Evolutionary conservation across 2,329 filamentous ascomycete genomes (phyloP), one percentile per base, ranked within the genome.

Genomic region (Drechslerella stenobrocha): DNA sequence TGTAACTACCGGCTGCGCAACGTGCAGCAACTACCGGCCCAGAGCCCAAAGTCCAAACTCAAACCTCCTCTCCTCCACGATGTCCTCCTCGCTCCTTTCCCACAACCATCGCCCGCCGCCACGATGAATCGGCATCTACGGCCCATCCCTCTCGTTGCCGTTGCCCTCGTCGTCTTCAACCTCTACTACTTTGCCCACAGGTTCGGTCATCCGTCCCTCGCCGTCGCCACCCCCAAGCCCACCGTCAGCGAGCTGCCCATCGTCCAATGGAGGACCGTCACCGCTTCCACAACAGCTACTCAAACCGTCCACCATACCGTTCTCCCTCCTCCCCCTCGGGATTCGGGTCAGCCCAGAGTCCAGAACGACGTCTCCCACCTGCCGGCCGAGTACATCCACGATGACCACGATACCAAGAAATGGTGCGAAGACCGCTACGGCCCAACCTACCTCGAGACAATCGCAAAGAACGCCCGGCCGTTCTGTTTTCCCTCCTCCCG

Each of bases 371-470:
- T 52, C 28, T 30, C 23, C 23, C 6, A 30, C 13, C 46, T 67
- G 7, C 63, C 63, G 1, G 24, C 48, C 7, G 46, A 51, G 15
- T 67, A 67, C 37, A 8, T 24, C n/a, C 50, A 26, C 9, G 40
- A 58, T n/a, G 40, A 40, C 3, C 48, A 32, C 30, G 63, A 60
- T 18, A 48, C 52, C 23, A 46, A 52, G 44, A 51, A 50, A 35
- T 67, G 63, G 63, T 67, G 63, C 63, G 63, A 67, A 47, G 46
- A 50, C 35, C 50, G 63, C 34, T 67, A 60, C 34, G 55, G 63
- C 3, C 63, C 50, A 4, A 56, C 50, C 3, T 75, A 74, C 60
- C 73, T 75, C 11, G 70, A 73, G 22, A 66, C 70, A 22, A 53
- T 74, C 46, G 72, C 72, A 34, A 59, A 73, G 47, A 69, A 61